Base-by-base conservation (phyloP, 2,329 filamentous ascomycete species). In the Aspergillus tubingensis region DNA sequence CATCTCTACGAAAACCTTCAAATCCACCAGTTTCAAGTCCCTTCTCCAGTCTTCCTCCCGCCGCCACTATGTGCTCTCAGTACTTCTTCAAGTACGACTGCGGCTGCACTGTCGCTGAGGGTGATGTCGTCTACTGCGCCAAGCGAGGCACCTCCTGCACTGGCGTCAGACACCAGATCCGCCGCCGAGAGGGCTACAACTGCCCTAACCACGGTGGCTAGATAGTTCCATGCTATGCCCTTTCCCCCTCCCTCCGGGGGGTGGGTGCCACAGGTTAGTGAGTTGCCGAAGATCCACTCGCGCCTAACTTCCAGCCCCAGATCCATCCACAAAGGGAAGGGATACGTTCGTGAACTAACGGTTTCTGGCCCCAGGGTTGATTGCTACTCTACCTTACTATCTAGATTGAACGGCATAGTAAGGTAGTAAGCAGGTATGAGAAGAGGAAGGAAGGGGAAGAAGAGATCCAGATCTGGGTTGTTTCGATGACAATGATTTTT, bases 41-140 rank as follows among this genome's bases (percentile, higher is more conserved):
- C 21, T 54, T 25, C 27, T 21, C 27, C 25, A 44, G 25, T 51
- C 48, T 10, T 10, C 49, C 25, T 39, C 43, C 27, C 17, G 32
- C 32, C 32, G 32, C 32, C 63, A 72, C 32, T 15, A 77, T 77
- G 75, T 77, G 75, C 57, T 75, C 72, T 2, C 62, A 74, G 55
- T 77, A 77, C 61, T 72, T 74, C 57, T 70, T 69, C 65, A 65
- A 74, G 48, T 77, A 74, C 61, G 74, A 73, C 62, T 77, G 75
- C 60, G 74, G 74, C 43, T 77, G 75, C 65, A 68, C 67, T 43
- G 59, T 72, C 48, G 66, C 70, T 19, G 72, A 76, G 56, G 71
- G 66, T 3, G 72, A 70, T n/a, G 67, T 75, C 3, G 73, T 77
- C 36, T 67, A 65, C 52, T 77, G 75, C 60, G 72, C 72, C 30